Conservation (phyloP, 1,139 yeast species). For the Diutina sp. region DNA sequence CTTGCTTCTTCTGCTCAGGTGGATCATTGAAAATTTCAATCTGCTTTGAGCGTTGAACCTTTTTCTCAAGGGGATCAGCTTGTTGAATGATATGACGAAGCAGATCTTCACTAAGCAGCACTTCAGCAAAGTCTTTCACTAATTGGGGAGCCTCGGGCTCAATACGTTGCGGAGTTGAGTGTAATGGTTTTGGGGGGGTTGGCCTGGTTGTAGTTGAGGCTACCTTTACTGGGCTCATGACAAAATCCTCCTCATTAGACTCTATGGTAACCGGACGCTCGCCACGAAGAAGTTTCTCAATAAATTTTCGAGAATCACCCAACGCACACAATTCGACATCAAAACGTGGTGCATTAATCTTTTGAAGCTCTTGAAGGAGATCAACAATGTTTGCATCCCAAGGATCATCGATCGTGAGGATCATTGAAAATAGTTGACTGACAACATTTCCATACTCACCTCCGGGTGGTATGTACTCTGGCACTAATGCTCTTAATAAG, state of each 20-base stretch:
- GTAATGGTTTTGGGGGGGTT: not conserved
- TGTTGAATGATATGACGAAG: slow-evolving; percentile 25
- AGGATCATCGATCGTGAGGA: slow-evolving; percentile 21
- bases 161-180: not conserved
- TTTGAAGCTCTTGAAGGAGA: slow-evolving; percentile 17
- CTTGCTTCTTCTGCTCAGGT: slow-evolving; percentile 12
- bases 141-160: slow-evolving; percentile 5
- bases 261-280: not conserved
- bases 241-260: not conserved
- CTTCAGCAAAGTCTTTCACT: slow-evolving; percentile 27
- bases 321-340: not conserved
- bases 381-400: slow-evolving; percentile 11
- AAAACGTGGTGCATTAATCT: slow-evolving; percentile 13
- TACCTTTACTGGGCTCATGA: not conserved
- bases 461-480: slow-evolving; percentile 20
- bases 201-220: too few species aligned
- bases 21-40: slow-evolving; percentile 28
- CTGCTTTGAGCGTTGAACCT: slow-evolving; percentile 21
- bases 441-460: slow-evolving; percentile 17
- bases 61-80: slow-evolving; percentile 27
- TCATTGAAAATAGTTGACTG: slow-evolving; percentile 19
- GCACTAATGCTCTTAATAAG: slow-evolving; percentile 13
- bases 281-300: not conserved
- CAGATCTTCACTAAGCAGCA: slow-evolving; percentile 13
- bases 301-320: not conserved